Evolutionary conservation across 306 rosid genomes (phyloP), one percentile per base, ranked within the genome.

Genomic region (Ammopiptanthus mongolicus): DNA sequence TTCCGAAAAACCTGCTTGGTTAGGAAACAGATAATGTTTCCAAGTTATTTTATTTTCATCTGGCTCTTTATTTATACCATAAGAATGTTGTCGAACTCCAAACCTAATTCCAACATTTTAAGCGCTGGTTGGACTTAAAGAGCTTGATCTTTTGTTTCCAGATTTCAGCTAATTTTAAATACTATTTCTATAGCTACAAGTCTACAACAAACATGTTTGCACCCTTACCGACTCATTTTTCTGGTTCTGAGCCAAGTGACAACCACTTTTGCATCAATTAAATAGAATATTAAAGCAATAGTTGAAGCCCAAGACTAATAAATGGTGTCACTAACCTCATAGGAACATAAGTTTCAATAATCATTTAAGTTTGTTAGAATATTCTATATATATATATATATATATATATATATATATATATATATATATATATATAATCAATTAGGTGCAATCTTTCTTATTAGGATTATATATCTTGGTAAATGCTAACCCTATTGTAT

Each of bases 301-400:
- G 42, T 33, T 51, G 71, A 71, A 65, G 69, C 19, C 50, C 37
- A 12, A 50, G 58, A 58, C 59, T 15, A 56, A 56, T 19, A 65
- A 62, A 46, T 61, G 19, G 75, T 3, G 47, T 57, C 60, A 84
- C 92, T 73, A 76, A 92, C 98, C 94, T 88, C 29, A 44, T 57
- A 17, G 83, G 79, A 51, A 56, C 41, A 62, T 33, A 57, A 80
- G 71, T 75, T 71, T 52, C 50, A 61, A 18, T 65, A 48, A 23
- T 62, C 46, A 58, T 62, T 39, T 6, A 53, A 41, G 46, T 37
- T 8, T 37, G 42, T 37, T 37, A 4, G 42, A 37, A 37, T 8
- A 37, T 37, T 37, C 3, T 37, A 11, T 37, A 7, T 36, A n/a
- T n/a, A n/a, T n/a, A n/a, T n/a, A n/a, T n/a, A n/a, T n/a, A n/a